A percentile compares a stretch with the other conserved stretches of the same genome.
phyloP scores from a whole-genome alignment of 169 alveolate species.

The Eimeria brunetti region DNA sequence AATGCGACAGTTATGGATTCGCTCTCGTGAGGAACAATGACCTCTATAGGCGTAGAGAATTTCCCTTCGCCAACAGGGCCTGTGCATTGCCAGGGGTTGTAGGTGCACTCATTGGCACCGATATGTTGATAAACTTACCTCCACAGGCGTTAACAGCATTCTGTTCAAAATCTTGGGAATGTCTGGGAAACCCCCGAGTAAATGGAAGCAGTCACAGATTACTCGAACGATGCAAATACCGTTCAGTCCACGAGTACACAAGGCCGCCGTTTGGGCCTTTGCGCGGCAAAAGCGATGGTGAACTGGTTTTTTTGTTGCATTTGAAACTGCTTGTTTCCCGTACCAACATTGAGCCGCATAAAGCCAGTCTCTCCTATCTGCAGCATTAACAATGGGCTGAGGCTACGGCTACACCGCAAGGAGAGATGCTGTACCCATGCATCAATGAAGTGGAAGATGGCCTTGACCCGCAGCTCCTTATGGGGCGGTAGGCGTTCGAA shows the following conservation, averaged over 20 bases:
- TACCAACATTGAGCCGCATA: conserved; percentile 75
- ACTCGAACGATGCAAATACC: not conserved
- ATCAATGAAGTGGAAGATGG: conserved; percentile 88
- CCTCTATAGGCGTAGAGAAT: conserved; percentile 83
- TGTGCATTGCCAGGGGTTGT: not conserved
- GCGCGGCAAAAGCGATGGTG: conserved; percentile 71
- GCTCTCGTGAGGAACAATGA: conserved; percentile 75
- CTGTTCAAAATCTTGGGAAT: conserved; percentile 81
- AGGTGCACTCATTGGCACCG: not conserved
- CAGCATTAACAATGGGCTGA: not conserved
- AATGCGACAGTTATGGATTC: conserved; percentile 70
- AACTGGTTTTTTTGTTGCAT: not conserved
- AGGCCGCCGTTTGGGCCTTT: conserved; percentile 72
- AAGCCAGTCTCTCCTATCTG: conserved; percentile 86
- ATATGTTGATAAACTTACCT: conserved; percentile 11
- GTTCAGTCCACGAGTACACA: conserved; percentile 80
- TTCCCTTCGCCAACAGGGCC: conserved; percentile 83
- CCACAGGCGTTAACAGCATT: conserved; percentile 83
- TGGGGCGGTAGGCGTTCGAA: conserved; percentile 86
- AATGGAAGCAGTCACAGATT: not conserved
- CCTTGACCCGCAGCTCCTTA: conserved; percentile 84
- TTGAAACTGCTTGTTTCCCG: not conserved
- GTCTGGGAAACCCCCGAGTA: conserved; percentile 42
- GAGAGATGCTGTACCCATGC: conserved; percentile 82
- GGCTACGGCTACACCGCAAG: not conserved